These are phyloP conservation scores for Botryotinia convoluta DNA, from an alignment of 2,329 filamentous ascomycete species.

Conservation along the genomic window DNA sequence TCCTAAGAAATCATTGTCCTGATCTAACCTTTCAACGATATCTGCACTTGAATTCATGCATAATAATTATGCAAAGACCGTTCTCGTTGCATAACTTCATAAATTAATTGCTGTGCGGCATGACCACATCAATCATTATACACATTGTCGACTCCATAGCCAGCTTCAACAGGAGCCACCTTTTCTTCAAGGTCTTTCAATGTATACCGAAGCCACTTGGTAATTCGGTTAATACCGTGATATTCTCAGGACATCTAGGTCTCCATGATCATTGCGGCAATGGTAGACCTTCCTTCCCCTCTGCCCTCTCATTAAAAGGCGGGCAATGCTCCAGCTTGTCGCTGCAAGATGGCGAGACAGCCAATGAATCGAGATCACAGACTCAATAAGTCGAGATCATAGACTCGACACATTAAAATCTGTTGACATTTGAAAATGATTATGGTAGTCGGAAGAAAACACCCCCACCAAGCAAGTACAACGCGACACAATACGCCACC, in stretches of 20 bases:
- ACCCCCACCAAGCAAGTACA: not conserved
- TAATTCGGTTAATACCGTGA: not conserved
- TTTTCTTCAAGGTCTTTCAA: not conserved
- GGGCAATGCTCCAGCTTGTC: not conserved
- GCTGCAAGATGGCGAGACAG: not conserved
- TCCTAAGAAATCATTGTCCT: rapidly evolving
- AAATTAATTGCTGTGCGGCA: not conserved
- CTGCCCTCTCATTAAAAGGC: not conserved
- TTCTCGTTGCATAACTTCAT: not conserved
- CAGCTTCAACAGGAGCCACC: not conserved
- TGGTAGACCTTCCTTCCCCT: not conserved
- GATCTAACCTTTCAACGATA: not conserved
- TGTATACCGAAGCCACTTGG: not conserved
- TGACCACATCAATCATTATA: not conserved
- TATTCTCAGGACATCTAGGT: not conserved
- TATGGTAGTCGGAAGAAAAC: not conserved
- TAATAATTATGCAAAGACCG: not conserved
- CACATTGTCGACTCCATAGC: not conserved
- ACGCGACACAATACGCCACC: not conserved
- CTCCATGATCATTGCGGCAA: not conserved
- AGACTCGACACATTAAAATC: not conserved
- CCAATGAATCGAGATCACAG: not conserved
- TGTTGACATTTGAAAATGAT: not conserved
- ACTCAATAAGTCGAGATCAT: not conserved
- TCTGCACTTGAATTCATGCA: not conserved